Evolutionary conservation across 208 protist genomes (phyloP).

Genomic region (Acanthamoeba castellanii): DNA sequence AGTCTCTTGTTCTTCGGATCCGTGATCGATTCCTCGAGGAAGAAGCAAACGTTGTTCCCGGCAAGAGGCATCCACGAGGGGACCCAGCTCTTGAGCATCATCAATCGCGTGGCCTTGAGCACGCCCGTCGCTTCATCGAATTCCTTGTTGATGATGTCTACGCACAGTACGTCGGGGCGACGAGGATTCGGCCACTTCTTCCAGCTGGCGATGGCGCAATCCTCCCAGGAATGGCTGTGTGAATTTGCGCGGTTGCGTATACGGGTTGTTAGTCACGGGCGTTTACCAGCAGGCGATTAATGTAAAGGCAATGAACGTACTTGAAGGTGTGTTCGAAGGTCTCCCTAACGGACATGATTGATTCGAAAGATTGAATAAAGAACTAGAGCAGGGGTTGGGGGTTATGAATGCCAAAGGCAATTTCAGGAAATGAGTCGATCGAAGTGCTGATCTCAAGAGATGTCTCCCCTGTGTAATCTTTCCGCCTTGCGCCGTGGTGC

Average conservation of each 20-base stretch:
- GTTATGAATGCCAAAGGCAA: background rate
- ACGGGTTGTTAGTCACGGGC: background rate
- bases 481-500: background rate
- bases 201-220: slow-evolving; percentile 78
- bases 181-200: slow-evolving; percentile 81
- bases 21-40: slow-evolving; percentile 76
- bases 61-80: slow-evolving; percentile 76
- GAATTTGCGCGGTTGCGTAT: background rate
- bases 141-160: slow-evolving; percentile 80
- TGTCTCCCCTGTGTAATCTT: background rate
- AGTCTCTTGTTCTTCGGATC: slow-evolving; percentile 79
- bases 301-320: slow-evolving; percentile 52
- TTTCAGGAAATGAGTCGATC: too few relatives aligned
- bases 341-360: slow-evolving; percentile 76
- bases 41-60: slow-evolving; percentile 75
- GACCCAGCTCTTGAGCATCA: slow-evolving; percentile 76
- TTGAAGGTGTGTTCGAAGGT: slow-evolving; percentile 80
- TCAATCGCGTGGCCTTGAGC: slow-evolving; percentile 74
- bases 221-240: slow-evolving; percentile 78
- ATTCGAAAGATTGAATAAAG: background rate
- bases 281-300: background rate
- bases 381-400: background rate
- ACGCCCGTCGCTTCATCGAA: slow-evolving; percentile 78
- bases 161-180: slow-evolving; percentile 79
- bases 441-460: background rate